Conservation (phyloP, 331 rosid genomes). For the Malus hybrid region DNA sequence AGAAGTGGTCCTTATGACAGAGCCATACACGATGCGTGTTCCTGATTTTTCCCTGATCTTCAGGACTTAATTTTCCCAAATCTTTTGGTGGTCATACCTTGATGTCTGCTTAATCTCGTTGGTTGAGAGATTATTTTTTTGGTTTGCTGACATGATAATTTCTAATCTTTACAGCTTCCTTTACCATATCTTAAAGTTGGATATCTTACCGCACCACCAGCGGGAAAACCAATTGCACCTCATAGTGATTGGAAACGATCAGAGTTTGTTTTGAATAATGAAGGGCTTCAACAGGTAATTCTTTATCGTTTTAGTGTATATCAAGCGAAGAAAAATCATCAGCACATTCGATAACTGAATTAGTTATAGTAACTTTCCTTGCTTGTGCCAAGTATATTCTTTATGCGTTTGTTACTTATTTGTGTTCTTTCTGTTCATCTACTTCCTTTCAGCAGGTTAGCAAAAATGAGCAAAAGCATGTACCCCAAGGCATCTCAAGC, state of each 20-base stretch:
- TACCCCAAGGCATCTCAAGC: constrained; percentile 44
- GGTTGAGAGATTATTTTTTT: constrained; percentile 4
- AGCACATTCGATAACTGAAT: background rate
- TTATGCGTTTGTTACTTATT: background rate
- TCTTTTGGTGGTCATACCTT: background rate
- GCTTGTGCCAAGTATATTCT: background rate
- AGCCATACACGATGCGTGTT: background rate
- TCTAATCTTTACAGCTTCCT: constrained; percentile 68
- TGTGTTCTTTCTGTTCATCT: background rate
- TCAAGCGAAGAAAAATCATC: background rate
- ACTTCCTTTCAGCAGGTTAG: constrained; percentile 34
- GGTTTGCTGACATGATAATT: constrained; percentile 1
- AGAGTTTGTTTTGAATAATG: constrained; percentile 75
- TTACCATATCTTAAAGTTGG: constrained; percentile 90
- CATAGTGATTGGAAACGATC: constrained; percentile 94
- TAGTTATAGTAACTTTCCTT: background rate
- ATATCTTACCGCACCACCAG: constrained; percentile 88
- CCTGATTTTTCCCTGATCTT: background rate
- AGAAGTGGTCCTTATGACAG: background rate
- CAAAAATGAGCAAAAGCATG: constrained; percentile 51
- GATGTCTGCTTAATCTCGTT: background rate
- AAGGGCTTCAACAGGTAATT: constrained; percentile 82
- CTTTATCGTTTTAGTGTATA: background rate
- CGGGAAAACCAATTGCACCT: constrained; percentile 70
- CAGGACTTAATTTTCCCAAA: background rate